Evolutionary conservation across 352 stramenopile genomes (phyloP).

Genomic region (Phytopythium litorale): DNA sequence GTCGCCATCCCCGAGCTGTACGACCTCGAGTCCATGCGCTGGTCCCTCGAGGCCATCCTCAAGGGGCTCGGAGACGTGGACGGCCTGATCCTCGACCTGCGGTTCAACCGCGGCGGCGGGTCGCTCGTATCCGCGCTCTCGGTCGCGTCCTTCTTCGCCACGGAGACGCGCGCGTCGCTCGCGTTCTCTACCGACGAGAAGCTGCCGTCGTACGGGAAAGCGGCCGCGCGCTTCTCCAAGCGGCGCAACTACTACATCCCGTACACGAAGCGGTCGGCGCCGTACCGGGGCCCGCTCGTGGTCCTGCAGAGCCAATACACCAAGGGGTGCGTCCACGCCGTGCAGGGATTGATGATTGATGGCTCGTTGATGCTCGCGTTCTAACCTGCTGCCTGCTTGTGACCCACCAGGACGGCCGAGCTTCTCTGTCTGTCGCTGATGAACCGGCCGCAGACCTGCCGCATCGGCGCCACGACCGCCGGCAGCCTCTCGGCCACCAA

Average conservation of each 20-base stretch:
- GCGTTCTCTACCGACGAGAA: slow-evolving; percentile 74
- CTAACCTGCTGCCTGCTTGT: background rate
- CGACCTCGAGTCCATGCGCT: slow-evolving; percentile 85
- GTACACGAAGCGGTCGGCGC: slow-evolving; percentile 42
- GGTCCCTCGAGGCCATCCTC: slow-evolving; percentile 81
- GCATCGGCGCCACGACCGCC: slow-evolving; percentile 52
- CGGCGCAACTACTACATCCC: slow-evolving; percentile 61
- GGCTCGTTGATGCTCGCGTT: background rate
- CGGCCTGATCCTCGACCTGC: slow-evolving; percentile 70
- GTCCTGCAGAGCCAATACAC: slow-evolving; percentile 76
- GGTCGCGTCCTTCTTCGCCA: slow-evolving; percentile 72
- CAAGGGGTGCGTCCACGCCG: slow-evolving; percentile 40
- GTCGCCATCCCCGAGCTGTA: slow-evolving; percentile 70
- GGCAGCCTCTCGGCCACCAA: slow-evolving; percentile 59
- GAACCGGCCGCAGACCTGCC: slow-evolving; percentile 54
- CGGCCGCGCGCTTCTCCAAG: slow-evolving; percentile 38
- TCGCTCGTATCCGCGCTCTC: slow-evolving; percentile 57
- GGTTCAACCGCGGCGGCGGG: slow-evolving; percentile 71
- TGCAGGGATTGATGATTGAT: background rate
- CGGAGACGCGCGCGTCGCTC: slow-evolving; percentile 30
- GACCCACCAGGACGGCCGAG: slow-evolving; percentile 50
- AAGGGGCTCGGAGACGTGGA: slow-evolving; percentile 55
- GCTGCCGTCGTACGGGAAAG: slow-evolving; percentile 24
- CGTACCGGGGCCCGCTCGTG: slow-evolving; percentile 63
- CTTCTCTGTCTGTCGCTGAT: slow-evolving; percentile 64